Evolutionary conservation across 2,329 filamentous ascomycete species (phyloP).

Genomic region (Xylaria sp.): DNA sequence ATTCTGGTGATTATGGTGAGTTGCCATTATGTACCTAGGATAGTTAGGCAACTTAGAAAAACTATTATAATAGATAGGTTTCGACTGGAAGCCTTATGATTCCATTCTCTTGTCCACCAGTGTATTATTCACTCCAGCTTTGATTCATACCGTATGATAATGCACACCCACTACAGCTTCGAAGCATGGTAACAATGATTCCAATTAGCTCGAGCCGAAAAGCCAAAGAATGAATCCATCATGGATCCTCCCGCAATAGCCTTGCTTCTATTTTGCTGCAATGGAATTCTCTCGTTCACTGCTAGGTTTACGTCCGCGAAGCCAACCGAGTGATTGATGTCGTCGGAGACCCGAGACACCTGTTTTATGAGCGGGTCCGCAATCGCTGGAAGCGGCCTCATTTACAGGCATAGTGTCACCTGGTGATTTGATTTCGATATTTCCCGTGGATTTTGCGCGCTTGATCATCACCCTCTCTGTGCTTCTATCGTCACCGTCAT

Average conservation of each 20-base stretch:
- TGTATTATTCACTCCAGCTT: not conserved
- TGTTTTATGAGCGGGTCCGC: conserved; percentile 1
- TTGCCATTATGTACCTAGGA: not conserved
- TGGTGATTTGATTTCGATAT: conserved; percentile 21
- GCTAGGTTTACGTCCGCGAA: conserved; percentile 10
- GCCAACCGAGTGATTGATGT: conserved; percentile 33
- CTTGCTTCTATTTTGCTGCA: not conserved
- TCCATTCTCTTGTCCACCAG: not conserved
- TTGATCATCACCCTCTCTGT: conserved; percentile 21
- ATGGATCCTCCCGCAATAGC: not conserved
- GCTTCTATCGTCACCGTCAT: conserved; percentile 38
- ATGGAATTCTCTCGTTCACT: not conserved
- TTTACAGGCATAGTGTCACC: not conserved
- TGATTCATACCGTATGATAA: conserved; percentile 5
- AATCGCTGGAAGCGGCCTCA: not conserved
- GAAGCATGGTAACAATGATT: not conserved
- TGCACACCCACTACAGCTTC: not conserved
- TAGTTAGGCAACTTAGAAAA: not conserved
- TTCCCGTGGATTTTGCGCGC: conserved; percentile 35
- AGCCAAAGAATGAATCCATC: not conserved
- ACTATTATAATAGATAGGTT: not conserved
- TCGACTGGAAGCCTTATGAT: not conserved
- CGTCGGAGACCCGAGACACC: conserved; percentile 25
- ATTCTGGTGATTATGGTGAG: conserved; percentile 3
- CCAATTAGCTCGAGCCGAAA: conserved; percentile 4